A percentile compares a stretch with the other conserved stretches of the same genome.
These are phyloP conservation scores for Bruguiera sexangula DNA, from an alignment of 345 rosid species.

Conservation along the genomic window DNA sequence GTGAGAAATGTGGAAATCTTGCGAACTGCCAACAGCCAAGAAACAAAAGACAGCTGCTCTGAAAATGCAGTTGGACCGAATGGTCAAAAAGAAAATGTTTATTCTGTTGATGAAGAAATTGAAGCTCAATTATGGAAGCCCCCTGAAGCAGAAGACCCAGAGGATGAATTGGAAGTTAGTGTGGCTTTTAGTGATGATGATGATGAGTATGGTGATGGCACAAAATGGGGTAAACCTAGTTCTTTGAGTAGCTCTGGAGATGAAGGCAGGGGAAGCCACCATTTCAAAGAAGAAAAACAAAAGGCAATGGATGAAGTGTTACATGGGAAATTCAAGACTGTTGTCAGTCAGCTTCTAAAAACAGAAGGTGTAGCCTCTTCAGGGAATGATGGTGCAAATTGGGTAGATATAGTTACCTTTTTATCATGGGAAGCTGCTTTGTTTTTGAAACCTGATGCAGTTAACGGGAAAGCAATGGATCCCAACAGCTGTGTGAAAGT, in stretches of 20 bases:
- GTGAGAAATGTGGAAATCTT: slow-evolving; percentile 42
- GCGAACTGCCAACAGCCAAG: slow-evolving; percentile 28
- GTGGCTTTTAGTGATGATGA: slow-evolving; percentile 56
- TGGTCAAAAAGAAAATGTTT: slow-evolving; percentile 29
- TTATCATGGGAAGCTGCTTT: slow-evolving; percentile 93
- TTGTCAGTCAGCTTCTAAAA: slow-evolving; percentile 58
- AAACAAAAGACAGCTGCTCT: slow-evolving; percentile 26
- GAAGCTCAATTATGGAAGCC: slow-evolving; percentile 66
- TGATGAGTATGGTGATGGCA: slow-evolving; percentile 67
- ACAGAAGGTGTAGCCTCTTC: slow-evolving; percentile 43
- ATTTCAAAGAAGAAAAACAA: slow-evolving; percentile 51
- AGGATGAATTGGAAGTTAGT: slow-evolving; percentile 53
- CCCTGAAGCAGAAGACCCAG: slow-evolving; percentile 72
- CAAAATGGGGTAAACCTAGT: slow-evolving; percentile 57
- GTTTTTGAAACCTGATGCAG: slow-evolving; percentile 57
- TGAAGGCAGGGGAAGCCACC: slow-evolving; percentile 40
- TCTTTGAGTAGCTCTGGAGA: slow-evolving; percentile 43
- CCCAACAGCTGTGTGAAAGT: slow-evolving; percentile 69
- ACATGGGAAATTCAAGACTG: slow-evolving; percentile 63
- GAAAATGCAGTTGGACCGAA: slow-evolving; percentile 24
- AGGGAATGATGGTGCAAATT: slow-evolving; percentile 43
- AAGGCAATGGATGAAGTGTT: slow-evolving; percentile 58
- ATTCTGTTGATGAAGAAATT: slow-evolving; percentile 28
- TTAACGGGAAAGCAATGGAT: slow-evolving; percentile 56
- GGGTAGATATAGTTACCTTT: slow-evolving; percentile 67